Evolutionary conservation across 768 basidiomycete genomes (phyloP).

Genomic region (Leccinellum luteum): DNA sequence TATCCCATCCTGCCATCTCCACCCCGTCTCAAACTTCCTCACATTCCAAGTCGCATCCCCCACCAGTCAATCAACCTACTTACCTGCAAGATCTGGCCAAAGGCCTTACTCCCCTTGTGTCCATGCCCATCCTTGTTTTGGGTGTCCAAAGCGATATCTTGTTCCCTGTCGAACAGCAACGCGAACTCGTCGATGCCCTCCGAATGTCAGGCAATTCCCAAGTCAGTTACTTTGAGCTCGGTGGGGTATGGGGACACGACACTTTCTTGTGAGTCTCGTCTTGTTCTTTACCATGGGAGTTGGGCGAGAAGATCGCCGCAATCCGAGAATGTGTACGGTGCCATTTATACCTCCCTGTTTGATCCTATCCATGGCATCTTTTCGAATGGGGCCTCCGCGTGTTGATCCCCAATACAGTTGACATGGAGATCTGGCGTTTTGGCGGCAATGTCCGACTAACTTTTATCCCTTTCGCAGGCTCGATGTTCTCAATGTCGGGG

Average conservation of each 20-base stretch:
- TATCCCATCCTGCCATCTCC: constrained; percentile 18
- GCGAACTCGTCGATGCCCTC: constrained; percentile 90
- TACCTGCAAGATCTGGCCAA: constrained; percentile 73
- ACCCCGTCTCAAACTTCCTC: constrained; percentile 35
- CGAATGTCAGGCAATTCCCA: constrained; percentile 83
- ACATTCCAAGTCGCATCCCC: constrained; percentile 68
- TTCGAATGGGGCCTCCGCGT: background rate
- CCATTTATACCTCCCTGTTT: background rate
- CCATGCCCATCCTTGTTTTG: constrained; percentile 81
- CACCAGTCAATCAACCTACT: constrained; percentile 69
- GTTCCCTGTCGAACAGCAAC: constrained; percentile 96
- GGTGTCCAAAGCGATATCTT: constrained; percentile 97
- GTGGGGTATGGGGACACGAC: constrained; percentile 99
- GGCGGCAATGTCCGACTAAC: constrained; percentile 8
- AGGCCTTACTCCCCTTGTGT: constrained; percentile 70
- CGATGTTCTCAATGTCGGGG: constrained; percentile 86
- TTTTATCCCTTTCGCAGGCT: constrained; percentile 42
- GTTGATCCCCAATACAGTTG: background rate
- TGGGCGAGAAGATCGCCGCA: background rate
- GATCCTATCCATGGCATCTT: background rate
- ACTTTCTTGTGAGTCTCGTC: constrained; percentile 76
- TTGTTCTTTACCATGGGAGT: background rate
- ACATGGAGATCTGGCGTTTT: background rate
- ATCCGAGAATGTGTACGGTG: background rate
- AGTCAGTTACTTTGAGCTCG: constrained; percentile 96